Evolutionary conservation across 805 yeast species (phyloP).

Genomic region (Sungouiozyma ichnusensis): DNA sequence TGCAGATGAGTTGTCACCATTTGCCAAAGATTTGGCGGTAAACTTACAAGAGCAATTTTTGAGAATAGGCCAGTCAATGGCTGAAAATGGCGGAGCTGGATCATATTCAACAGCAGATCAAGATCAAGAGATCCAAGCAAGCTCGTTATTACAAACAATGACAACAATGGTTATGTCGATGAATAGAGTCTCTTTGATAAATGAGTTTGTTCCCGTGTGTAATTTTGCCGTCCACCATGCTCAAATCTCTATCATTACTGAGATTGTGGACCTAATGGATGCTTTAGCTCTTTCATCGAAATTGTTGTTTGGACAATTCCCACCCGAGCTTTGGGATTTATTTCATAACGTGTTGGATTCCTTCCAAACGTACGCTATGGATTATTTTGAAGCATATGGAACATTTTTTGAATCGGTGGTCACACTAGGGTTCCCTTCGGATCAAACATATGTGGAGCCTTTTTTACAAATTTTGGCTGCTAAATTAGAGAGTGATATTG

Average conservation of each 20-base stretch:
- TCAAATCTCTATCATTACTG: constrained; percentile 50
- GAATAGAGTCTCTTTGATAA: constrained; percentile 45
- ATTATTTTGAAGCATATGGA: constrained; percentile 45
- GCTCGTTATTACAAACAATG: constrained; percentile 60
- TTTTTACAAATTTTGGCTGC: constrained; percentile 21
- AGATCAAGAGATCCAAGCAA: constrained; percentile 60
- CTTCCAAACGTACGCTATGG: constrained; percentile 49
- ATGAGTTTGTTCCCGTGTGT: constrained; percentile 47
- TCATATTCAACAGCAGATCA: constrained; percentile 31
- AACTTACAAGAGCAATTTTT: constrained; percentile 55
- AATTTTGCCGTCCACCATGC: constrained; percentile 49
- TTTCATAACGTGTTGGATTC: constrained; percentile 39
- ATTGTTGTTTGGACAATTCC: constrained; percentile 34
- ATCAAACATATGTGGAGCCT: constrained; percentile 20
- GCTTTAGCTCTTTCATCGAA: constrained; percentile 42
- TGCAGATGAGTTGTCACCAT: constrained; percentile 80
- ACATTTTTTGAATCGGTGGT: constrained; percentile 49
- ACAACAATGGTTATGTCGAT: constrained; percentile 62
- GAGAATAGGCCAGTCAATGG: constrained; percentile 43
- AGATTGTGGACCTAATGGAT: constrained; percentile 53
- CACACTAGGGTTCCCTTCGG: constrained; percentile 39
- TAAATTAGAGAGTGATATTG: constrained; percentile 26
- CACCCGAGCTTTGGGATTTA: constrained; percentile 45
- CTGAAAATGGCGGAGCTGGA: constrained; percentile 33
- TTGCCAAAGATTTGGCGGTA: constrained; percentile 55